Conservation (phyloP, 306 rosid species). For the Dalbergia cochinchinensis region DNA sequence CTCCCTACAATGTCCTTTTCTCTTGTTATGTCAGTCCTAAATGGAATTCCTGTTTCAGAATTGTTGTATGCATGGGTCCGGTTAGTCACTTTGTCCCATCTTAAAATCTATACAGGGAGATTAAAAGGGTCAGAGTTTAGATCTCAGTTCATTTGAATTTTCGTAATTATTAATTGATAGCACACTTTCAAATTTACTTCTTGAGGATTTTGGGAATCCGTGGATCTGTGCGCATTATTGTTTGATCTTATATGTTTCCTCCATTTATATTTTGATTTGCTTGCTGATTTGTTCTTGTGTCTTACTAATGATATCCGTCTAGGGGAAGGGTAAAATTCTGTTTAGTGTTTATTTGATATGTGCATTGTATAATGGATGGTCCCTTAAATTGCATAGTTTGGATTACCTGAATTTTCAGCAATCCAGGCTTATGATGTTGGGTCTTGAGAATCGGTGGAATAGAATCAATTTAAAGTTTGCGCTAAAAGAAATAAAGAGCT, state of each 20-base stretch:
- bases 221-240: neutral
- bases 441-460: constrained; percentile 5
- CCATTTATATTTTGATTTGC: constrained; percentile 8
- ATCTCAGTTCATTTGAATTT: neutral
- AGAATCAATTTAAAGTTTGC: neutral
- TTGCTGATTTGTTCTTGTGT: constrained; percentile 13
- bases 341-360: constrained; percentile 6
- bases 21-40: neutral
- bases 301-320: neutral
- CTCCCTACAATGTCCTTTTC: constrained; percentile 37
- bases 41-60: constrained; percentile 6
- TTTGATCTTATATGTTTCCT: neutral
- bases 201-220: neutral
- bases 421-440: neutral
- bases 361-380: neutral
- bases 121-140: neutral
- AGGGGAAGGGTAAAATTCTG: neutral
- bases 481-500: neutral
- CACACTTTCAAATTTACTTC: constrained; percentile 4
- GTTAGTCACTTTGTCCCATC: neutral
- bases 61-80: neutral
- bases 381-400: neutral
- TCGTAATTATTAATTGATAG: neutral
- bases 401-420: constrained; percentile 10
- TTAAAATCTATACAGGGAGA: too few species aligned